Base-by-base conservation (phyloP, 2,329 filamentous ascomycete genomes). In the Juglanconis sp. region DNA sequence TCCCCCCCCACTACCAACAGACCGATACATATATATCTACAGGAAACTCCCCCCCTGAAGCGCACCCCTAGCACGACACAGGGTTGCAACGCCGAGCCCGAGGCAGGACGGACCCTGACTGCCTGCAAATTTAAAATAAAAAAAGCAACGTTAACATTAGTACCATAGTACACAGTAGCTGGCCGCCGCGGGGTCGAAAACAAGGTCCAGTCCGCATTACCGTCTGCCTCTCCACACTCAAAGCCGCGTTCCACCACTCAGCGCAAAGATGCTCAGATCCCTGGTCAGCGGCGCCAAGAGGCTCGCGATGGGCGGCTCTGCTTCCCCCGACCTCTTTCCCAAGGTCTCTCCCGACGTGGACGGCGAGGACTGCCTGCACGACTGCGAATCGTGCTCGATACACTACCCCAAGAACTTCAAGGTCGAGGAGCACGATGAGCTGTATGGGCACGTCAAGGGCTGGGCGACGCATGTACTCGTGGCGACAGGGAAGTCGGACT, bases 401-500 rank as follows among this genome's bases (percentile, higher is more conserved):
- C 83, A 86, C 63, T 96, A 93, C 71, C 94, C 94, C 42, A 79
- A 79, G 62, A 75, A 75, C 40, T 89, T 88, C 76, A 86, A 87
- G 69, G 86, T 96, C 58, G 90, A 98, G 60, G 84, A 89, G 72
- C 77, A 81, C 6, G 92, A 96, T 71, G 79, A 87, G 68, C 77
- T 99, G 53, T 98, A 96, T 71, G 95, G 94, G 1, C 81, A 90
- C 61, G 84, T 97, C 64, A 90, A 92, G 70, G 91, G 87, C 40
- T 98, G 92, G 90, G 88, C 86, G 69, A 95, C 92, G 24, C 95
- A 99, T 75, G 72, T 96, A 63, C 79, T 99, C 36, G 92, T 98
- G 15, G 95, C 92, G 31, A 99, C 95, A n/a, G 91, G 92, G 63
- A 96, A 97, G 83, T 84, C 88, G 32, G 95, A 99, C 75, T 99